These are phyloP conservation scores for Lentinula aciculospora DNA, from an alignment of 768 basidiomycete species.

Conservation along the genomic window DNA sequence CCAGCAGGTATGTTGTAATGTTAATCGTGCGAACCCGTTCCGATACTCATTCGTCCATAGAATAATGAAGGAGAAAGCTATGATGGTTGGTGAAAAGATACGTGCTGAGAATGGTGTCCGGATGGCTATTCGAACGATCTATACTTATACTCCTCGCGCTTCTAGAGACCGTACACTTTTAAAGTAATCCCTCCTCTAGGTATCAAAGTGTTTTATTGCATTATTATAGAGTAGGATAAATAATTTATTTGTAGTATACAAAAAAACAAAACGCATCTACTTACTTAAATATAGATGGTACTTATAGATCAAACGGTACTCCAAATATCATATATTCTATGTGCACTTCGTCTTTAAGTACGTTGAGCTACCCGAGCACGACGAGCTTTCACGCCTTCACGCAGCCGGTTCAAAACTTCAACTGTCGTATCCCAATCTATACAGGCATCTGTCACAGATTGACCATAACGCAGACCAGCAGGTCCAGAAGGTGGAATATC, in stretches of 20 bases:
- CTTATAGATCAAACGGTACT: not conserved
- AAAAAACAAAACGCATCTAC: not conserved
- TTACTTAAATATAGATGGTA: not conserved
- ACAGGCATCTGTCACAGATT: conserved; percentile 86
- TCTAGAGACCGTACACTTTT: conserved; percentile 14
- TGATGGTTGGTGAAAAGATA: conserved; percentile 30
- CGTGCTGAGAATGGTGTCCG: conserved; percentile 51
- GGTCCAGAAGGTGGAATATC: conserved; percentile 74
- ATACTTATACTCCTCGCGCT: conserved; percentile 41
- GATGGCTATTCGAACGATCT: conserved; percentile 50
- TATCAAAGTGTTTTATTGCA: not conserved
- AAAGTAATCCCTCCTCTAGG: not conserved
- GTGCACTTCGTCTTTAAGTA: not conserved
- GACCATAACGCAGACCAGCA: conserved; percentile 71
- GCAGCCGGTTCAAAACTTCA: conserved; percentile 72
- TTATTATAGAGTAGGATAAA: not conserved
- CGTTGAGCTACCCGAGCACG: not conserved
- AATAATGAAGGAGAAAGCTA: conserved; percentile 59
- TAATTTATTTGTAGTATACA: no score
- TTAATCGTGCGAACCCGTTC: not conserved
- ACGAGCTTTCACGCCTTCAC: conserved; percentile 71
- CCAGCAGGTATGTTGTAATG: conserved; percentile 32
- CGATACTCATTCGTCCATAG: conserved; percentile 18
- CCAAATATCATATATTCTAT: not conserved
- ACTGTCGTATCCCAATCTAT: conserved; percentile 88